A percentile compares a stretch with the other conserved stretches of the same genome.
Conservation (phyloP, 805 yeast species). For the Kodamaea lidongshanica region DNA sequence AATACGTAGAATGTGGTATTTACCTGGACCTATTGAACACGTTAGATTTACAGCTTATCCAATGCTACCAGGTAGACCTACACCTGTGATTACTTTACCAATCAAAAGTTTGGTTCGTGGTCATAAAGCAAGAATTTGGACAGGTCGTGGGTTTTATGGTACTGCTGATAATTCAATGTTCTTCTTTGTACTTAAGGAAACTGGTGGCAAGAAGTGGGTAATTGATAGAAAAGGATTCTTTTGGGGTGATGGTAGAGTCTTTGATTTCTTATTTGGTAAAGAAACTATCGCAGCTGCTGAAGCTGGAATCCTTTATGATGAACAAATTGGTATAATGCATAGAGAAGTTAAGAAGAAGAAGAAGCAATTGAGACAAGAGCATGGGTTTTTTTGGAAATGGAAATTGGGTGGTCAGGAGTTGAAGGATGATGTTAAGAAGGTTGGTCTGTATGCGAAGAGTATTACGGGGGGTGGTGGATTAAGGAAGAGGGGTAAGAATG, state of each 20-base stretch:
- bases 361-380: slow-evolving; percentile 44
- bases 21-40: slow-evolving; percentile 56
- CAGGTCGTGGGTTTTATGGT: slow-evolving; percentile 85
- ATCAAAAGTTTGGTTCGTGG: slow-evolving; percentile 49
- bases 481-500: too few species aligned
- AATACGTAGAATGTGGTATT: slow-evolving; percentile 68
- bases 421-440: too few species aligned
- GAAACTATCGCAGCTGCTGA: slow-evolving; percentile 74
- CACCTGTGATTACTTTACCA: slow-evolving; percentile 69
- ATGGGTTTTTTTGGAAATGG: slow-evolving; percentile 56
- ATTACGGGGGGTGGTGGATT: too few species aligned
- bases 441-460: too few species aligned
- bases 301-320: slow-evolving; percentile 59
- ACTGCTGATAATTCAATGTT: slow-evolving; percentile 70
- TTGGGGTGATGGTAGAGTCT: slow-evolving; percentile 89
- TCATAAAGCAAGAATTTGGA: slow-evolving; percentile 64
- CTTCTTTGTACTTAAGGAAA: slow-evolving; percentile 66
- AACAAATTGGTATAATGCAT: slow-evolving; percentile 45
- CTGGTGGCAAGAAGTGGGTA: slow-evolving; percentile 56
- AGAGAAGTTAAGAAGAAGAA: slow-evolving; percentile 44
- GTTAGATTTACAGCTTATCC: slow-evolving; percentile 72
- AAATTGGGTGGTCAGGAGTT: slow-evolving; percentile 37
- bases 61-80: slow-evolving; percentile 63
- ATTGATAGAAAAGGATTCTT: slow-evolving; percentile 84
- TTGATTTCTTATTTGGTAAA: slow-evolving; percentile 75